Percentiles rank a stretch among this genome's conserved stretches.
phyloP scores from a whole-genome alignment of 2,329 filamentous ascomycete genomes.

The Pestalotiopsis sp. region DNA sequence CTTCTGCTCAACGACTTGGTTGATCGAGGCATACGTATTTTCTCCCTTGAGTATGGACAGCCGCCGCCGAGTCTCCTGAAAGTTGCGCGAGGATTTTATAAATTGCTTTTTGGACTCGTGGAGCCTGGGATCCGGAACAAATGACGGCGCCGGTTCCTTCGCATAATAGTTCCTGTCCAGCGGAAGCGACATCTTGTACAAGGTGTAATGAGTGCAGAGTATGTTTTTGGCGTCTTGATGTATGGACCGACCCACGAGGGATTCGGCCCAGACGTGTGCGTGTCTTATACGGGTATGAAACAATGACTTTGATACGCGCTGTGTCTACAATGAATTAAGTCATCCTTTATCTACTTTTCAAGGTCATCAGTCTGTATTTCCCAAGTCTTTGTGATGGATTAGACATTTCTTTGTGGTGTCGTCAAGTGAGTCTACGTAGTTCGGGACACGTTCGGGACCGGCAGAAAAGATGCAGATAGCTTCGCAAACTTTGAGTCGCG shows the following conservation, averaged over 20 bases:
- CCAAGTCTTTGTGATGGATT: neutral
- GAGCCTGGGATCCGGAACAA: neutral
- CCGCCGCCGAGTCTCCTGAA: neutral
- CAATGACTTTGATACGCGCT: neutral
- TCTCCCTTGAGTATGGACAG: neutral
- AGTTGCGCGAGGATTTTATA: neutral
- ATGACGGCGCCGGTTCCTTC: neutral
- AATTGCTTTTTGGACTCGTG: neutral
- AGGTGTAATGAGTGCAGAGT: no score
- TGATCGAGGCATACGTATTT: neutral
- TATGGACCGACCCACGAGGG: neutral
- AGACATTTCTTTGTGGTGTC: neutral
- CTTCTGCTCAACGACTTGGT: neutral
- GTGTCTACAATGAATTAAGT: neutral
- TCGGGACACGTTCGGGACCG: neutral
- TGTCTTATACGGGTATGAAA: neutral
- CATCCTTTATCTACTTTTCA: neutral
- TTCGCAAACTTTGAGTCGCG: neutral
- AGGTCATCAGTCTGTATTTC: neutral
- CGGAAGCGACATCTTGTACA: neutral
- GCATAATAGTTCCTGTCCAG: conserved; percentile 1
- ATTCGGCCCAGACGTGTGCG: neutral
- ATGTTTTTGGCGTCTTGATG: neutral
- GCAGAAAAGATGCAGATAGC: neutral
- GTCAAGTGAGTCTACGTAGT: neutral